Base-by-base conservation (phyloP, 73 alveolate species). In the Paramecium tetraurelia region DNA sequence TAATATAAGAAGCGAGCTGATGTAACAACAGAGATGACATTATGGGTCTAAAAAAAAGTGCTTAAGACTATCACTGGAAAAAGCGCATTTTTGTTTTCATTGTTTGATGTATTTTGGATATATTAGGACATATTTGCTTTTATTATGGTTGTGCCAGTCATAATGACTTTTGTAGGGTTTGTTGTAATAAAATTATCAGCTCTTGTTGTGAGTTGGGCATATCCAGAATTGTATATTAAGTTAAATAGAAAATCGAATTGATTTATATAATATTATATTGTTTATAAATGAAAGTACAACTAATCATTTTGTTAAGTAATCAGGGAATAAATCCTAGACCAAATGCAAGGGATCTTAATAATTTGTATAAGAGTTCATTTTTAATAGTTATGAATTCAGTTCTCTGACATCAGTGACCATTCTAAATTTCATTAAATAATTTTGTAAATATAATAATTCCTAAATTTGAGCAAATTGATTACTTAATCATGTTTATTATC, bases 401-500 rank as follows among this genome's bases (percentile, higher is more conserved):
- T 72, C 86, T 72, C 86, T 72, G 0, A 72, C 86, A 72, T 72
- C 86, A 29, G 86, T 21, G n/a, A 72, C 38, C 57, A 36, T 72
- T 36, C 86, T 72, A 72, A 72, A 72, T 36, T 72, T 72, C 86
- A 72, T 72, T 72, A 72, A 36, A 36, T 72, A 72, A 20, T 72
- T 72, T 72, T 72, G 40, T 72, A 72, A 72, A 20, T 72, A 72
- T 16, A 72, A 18, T 38, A 72, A 72, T 72, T 72, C 86, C 86
- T 72, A 72, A 2, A 18, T n/a, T 14, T 16, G 33, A 72, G 11
- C 4, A 72, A 1, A 36, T 85, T 86, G 89, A 95, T 85, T 89
- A 95, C 99, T 84, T 95, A 94, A 94, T 96, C 99, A 10, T 80
- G 35, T 84, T 76, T 80, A 58, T 95, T 96, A 58, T 95, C 95